Base-by-base conservation (phyloP, 306 rosid species). In the Fragaria ananassa region DNA sequence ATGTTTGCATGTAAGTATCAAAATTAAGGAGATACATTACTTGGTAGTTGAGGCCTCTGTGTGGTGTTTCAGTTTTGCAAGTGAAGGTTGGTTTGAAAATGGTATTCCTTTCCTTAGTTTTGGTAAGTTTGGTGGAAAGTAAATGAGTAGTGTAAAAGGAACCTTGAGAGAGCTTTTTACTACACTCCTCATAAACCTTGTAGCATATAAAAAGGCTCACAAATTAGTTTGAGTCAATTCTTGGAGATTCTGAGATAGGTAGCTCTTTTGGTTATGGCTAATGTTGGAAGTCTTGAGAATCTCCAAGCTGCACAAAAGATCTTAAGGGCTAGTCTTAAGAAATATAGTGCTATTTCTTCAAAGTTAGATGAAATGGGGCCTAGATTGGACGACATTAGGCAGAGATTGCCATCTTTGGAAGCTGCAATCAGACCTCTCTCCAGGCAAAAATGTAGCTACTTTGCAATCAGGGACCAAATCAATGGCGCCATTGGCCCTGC, bases 101-200 rank as follows among this genome's bases (percentile, higher is more conserved):
- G 67, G 81, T 60, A 42, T 72, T 50, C 69, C 56, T 53, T 81
- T 82, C 81, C 46, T 79, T 82, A 77, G 79, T 73, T 72, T 87
- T 90, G 76, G 95, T 87, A 91, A 84, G 98, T 89, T 90, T 89
- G 98, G 95, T 90, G 87, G 83, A 77, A 90, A 84, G 87, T 80
- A 56, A 68, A 82, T 64, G 70, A 81, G 69, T 71, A 46, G 63
- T 78, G 25, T 64, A 80, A 76, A 89, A 86, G 88, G 85, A 86
- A 86, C 78, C 85, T 34, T 69, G 79, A 47, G 51, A 64, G 35
- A 62, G 10, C 70, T 64, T 61, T 81, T 86, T 78, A 75, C 72
- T 10, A 49, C 46, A 75, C 70, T 69, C 63, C 60, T 46, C 71
- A 82, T 50, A 45, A 74, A 54, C 68, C 73, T 46, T 23, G 74